A percentile compares a stretch with the other conserved stretches of the same genome.
phyloP scores from a whole-genome alignment of 345 rosid genomes.

The Eucalyptus victrix region DNA sequence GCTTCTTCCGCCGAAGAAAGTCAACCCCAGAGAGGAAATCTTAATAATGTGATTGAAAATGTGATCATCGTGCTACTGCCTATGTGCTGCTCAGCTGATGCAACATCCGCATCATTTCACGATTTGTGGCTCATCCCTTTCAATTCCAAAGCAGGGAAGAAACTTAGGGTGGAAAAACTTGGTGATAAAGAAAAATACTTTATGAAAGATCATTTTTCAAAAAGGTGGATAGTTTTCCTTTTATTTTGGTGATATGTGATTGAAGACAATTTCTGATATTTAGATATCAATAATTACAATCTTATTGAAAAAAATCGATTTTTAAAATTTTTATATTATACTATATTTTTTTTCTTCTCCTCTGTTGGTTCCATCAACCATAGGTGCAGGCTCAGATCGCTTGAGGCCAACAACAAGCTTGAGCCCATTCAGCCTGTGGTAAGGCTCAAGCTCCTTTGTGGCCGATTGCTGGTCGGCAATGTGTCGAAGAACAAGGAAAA shows the following conservation, averaged over 20 bases:
- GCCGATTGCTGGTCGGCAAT: accelerated
- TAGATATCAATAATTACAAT: background rate
- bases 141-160: background rate
- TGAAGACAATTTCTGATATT: background rate
- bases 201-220: accelerated
- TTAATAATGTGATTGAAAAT: background rate
- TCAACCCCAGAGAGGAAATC: background rate
- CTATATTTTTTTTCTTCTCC: background rate
- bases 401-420: too few relatives aligned
- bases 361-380: accelerated
- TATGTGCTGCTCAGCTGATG: background rate
- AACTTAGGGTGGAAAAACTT: background rate
- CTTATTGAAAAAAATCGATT: accelerated
- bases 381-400: accelerated
- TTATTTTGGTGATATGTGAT: background rate
- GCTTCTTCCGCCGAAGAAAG: background rate
- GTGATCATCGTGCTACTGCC: background rate
- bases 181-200: accelerated
- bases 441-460: accelerated
- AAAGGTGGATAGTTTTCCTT: background rate
- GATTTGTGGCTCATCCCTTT: background rate
- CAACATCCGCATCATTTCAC: background rate
- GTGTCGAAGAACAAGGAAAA: too few relatives aligned
- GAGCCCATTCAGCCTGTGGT: too few relatives aligned
- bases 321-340: too few relatives aligned